Percentiles rank a stretch among this genome's conserved stretches.
Evolutionary conservation across 2,329 filamentous ascomycete genomes (phyloP).

Genomic region (Setomelanomma holmii): DNA sequence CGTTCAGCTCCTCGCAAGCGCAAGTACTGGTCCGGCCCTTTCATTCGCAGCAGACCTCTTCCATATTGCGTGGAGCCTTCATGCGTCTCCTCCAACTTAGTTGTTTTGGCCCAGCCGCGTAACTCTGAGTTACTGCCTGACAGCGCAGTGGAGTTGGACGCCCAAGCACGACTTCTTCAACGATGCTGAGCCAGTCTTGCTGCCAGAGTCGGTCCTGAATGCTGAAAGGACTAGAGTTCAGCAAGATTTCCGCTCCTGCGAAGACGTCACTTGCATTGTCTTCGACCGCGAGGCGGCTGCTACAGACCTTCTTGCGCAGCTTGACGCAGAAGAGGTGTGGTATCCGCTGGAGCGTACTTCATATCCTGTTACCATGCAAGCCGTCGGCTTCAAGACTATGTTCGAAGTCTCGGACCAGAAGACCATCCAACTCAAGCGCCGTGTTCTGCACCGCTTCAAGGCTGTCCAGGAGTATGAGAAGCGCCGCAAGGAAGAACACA

Average conservation of each 20-base stretch:
- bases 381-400: slow-evolving; percentile 3
- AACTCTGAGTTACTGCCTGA: too few species aligned
- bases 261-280: slow-evolving; percentile 5
- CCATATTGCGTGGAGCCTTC: background rate
- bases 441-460: slow-evolving; percentile 14
- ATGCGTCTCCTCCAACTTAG: too few species aligned
- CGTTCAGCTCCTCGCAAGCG: background rate
- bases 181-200: too few species aligned
- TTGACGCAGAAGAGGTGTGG: slow-evolving; percentile 3
- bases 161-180: too few species aligned
- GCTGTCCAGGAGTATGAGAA: slow-evolving; percentile 16
- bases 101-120: too few species aligned
- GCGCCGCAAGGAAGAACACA: slow-evolving; percentile 6
- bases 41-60: background rate
- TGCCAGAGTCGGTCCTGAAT: too few species aligned
- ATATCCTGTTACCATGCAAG: background rate
- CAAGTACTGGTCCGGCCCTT: background rate
- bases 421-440: slow-evolving; percentile 7
- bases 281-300: slow-evolving; percentile 3
- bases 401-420: background rate
- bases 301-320: slow-evolving; percentile 1
- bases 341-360: background rate
- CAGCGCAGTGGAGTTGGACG: background rate
- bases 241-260: slow-evolving; percentile 10
- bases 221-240: background rate